phyloP scores from a whole-genome alignment of 768 basidiomycete species.

The Pleurotus tuber-regium region DNA sequence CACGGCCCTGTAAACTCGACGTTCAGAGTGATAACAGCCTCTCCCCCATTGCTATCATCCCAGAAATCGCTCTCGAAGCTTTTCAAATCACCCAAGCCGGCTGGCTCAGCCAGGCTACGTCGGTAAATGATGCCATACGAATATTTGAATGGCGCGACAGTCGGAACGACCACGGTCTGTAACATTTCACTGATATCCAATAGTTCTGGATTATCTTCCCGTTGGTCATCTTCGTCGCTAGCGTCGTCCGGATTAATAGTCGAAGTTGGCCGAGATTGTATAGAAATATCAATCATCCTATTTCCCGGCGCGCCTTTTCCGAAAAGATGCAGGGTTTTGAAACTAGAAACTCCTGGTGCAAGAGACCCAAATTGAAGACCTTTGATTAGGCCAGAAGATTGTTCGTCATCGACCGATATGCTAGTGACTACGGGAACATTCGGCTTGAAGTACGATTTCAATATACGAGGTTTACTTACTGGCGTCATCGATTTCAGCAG shows the following conservation, averaged over 20 bases:
- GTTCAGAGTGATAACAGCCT: constrained; percentile 53
- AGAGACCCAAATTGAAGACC: constrained; percentile 67
- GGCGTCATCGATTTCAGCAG: constrained; percentile 71
- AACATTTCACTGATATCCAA: constrained; percentile 56
- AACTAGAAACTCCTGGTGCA: constrained; percentile 49
- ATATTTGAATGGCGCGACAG: constrained; percentile 58
- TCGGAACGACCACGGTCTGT: constrained; percentile 64
- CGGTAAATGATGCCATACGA: constrained; percentile 55
- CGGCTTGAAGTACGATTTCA: neutral
- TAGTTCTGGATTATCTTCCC: constrained; percentile 20
- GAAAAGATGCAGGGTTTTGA: constrained; percentile 63
- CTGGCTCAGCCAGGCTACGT: constrained; percentile 36
- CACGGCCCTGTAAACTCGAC: constrained; percentile 57
- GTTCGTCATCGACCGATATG: constrained; percentile 59
- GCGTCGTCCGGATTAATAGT: constrained; percentile 12
- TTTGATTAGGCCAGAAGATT: constrained; percentile 73
- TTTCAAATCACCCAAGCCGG: constrained; percentile 49
- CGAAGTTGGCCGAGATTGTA: constrained; percentile 52
- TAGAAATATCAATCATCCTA: constrained; percentile 76
- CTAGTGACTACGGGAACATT: constrained; percentile 44
- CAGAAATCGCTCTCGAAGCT: constrained; percentile 53
- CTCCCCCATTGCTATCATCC: constrained; percentile 50
- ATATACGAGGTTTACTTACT: constrained; percentile 38
- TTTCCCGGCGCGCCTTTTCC: constrained; percentile 65
- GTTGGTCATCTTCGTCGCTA: constrained; percentile 16